Evolutionary conservation across 164 flowering plant species (phyloP).

Genomic region (Magnolia sinica): DNA sequence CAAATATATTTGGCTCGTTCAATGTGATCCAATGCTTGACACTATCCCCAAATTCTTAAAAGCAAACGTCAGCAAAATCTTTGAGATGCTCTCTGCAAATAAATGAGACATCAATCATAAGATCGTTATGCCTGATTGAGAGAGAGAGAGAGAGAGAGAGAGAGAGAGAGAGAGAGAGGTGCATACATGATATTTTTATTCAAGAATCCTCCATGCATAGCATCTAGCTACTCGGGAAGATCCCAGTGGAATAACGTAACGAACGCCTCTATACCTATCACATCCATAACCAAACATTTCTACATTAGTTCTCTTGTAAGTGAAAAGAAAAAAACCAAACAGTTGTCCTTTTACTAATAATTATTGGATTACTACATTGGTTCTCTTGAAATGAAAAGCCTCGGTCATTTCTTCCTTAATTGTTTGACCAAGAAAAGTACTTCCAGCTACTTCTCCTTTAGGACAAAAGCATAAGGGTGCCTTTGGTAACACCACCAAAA

Average conservation of each 20-base stretch:
- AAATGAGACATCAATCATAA: neutral
- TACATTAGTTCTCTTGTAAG: too few species aligned
- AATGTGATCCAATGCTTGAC: conserved; percentile 66
- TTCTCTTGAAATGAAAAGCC: too few species aligned
- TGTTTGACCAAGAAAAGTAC: too few species aligned
- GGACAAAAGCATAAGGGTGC: too few species aligned
- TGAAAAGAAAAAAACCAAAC: too few species aligned
- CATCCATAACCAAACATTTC: neutral
- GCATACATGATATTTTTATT: neutral
- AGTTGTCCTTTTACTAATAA: too few species aligned
- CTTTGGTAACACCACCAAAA: too few species aligned
- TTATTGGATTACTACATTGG: too few species aligned
- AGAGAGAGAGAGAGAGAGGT: neutral
- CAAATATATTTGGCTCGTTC: conserved; percentile 54
- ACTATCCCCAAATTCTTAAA: conserved; percentile 19
- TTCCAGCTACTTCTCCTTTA: too few species aligned
- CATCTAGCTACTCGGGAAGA: neutral
- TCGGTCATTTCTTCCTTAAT: too few species aligned
- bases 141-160: too few species aligned
- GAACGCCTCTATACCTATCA: neutral
- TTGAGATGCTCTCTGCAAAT: neutral
- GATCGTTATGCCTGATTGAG: too few species aligned
- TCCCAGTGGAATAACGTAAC: neutral
- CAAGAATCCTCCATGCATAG: neutral
- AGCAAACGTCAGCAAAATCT: neutral